A percentile compares a stretch with the other conserved stretches of the same genome.
Conservation (phyloP, 148 eudicot species). For the Amaranthus cruentus region DNA sequence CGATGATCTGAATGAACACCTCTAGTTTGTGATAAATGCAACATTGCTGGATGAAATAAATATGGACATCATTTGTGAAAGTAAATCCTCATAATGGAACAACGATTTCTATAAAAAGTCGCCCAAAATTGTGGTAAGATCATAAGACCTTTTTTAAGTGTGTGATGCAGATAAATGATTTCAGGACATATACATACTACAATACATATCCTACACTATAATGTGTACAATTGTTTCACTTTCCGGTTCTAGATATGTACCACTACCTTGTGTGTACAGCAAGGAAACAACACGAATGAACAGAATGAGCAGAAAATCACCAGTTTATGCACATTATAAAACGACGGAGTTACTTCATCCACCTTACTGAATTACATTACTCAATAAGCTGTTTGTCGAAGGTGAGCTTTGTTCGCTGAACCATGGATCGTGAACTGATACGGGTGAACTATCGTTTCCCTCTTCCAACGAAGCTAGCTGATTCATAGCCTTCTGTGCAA, state of each 20-base stretch:
- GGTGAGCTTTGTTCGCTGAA: conserved; percentile 87
- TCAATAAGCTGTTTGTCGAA: conserved; percentile 74
- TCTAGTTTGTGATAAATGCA: too few species aligned
- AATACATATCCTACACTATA: conserved; percentile 6
- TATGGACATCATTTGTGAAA: too few species aligned
- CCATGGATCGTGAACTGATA: conserved; percentile 88
- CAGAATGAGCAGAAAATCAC: background rate
- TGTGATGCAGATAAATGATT: too few species aligned
- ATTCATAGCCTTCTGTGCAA: conserved; percentile 36
- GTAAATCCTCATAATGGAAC: too few species aligned
- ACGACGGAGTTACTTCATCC: background rate
- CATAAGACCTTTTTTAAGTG: too few species aligned
- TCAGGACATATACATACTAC: too few species aligned
- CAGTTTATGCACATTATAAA: conserved; percentile 13
- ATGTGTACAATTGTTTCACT: conserved; percentile 6
- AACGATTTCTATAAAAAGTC: too few species aligned
- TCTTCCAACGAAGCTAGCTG: conserved; percentile 42
- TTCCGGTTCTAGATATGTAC: conserved; percentile 15
- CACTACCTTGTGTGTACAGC: conserved; percentile 19
- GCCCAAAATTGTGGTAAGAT: too few species aligned
- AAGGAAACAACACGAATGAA: background rate
- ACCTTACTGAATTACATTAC: conserved; percentile 45
- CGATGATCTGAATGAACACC: too few species aligned
- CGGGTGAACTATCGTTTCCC: conserved; percentile 66
- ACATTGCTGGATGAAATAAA: too few species aligned